Percentiles rank a stretch among this genome's conserved stretches.
These are phyloP conservation scores for Diaporthe vexans DNA, from an alignment of 2,329 filamentous ascomycete species.

Conservation along the genomic window DNA sequence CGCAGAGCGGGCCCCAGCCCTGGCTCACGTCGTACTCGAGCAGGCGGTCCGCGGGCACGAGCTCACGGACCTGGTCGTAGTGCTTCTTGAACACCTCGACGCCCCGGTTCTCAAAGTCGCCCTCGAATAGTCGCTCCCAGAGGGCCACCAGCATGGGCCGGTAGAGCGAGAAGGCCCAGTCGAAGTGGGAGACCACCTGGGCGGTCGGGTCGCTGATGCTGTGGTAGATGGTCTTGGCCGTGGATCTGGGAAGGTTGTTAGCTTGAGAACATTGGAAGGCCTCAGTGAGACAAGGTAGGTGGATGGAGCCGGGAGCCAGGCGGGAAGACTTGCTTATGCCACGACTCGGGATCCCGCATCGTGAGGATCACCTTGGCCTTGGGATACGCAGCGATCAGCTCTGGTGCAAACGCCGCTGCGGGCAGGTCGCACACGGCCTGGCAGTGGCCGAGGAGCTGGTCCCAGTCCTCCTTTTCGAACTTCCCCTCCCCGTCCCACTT, in stretches of 20 bases:
- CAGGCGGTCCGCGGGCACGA: slow-evolving; percentile 52
- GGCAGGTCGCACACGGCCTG: slow-evolving; percentile 48
- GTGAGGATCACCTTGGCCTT: slow-evolving; percentile 63
- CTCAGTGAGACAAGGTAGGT: not conserved
- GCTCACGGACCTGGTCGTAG: slow-evolving; percentile 37
- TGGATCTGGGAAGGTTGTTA: slow-evolving; percentile 38
- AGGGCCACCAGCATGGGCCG: slow-evolving; percentile 40
- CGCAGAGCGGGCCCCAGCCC: slow-evolving; percentile 58
- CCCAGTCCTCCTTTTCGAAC: slow-evolving; percentile 58
- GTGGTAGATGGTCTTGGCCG: slow-evolving; percentile 39
- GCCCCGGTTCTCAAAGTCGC: slow-evolving; percentile 40
- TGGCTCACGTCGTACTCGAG: slow-evolving; percentile 56
- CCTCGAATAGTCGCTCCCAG: slow-evolving; percentile 41
- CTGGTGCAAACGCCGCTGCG: slow-evolving; percentile 53
- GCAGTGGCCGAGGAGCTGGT: slow-evolving; percentile 59
- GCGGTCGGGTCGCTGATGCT: slow-evolving; percentile 36
- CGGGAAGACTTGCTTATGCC: slow-evolving; percentile 52
- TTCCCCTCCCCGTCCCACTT: slow-evolving; percentile 45
- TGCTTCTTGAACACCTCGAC: slow-evolving; percentile 39
- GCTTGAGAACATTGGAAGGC: not conserved
- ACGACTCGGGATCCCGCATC: slow-evolving; percentile 56
- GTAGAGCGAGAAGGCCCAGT: slow-evolving; percentile 41
- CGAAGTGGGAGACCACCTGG: slow-evolving; percentile 41
- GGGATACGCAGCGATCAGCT: slow-evolving; percentile 62
- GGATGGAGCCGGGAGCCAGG: slow-evolving; percentile 36